A percentile compares a stretch with the other conserved stretches of the same genome.
These are phyloP conservation scores for Mucor plumbeus DNA, from an alignment of 371 early-diverging fungal genomes.

Conservation along the genomic window DNA sequence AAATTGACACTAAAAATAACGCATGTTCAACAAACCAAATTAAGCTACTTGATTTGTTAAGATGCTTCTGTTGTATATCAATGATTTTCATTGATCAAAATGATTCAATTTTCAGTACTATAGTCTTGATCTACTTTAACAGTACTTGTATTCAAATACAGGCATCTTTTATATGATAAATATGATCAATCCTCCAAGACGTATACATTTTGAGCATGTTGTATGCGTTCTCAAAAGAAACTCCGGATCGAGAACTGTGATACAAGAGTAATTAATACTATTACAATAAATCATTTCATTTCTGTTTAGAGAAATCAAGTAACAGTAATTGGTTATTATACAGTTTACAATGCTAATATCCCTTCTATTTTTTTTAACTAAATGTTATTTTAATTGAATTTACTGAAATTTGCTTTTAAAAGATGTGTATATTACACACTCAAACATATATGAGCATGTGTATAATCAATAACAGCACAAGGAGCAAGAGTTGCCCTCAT, in stretches of 20 bases:
- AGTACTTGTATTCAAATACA: background rate
- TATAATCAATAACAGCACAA: no score
- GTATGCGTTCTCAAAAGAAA: background rate
- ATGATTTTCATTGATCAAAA: background rate
- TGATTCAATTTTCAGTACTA: background rate
- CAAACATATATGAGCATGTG: no score
- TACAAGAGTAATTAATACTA: background rate
- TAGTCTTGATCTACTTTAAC: background rate
- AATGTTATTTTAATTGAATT: no score
- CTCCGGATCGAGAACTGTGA: constrained; percentile 4
- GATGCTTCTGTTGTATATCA: background rate
- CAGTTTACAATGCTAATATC: background rate
- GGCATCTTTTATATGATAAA: background rate
- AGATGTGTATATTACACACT: no score
- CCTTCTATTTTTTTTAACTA: no score
- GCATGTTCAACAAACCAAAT: constrained; percentile 10
- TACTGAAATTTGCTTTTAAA: no score
- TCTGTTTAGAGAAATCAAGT: no score
- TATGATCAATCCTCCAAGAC: background rate
- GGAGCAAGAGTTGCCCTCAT: no score
- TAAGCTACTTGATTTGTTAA: constrained; percentile 6
- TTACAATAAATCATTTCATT: background rate
- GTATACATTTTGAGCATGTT: background rate
- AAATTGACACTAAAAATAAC: constrained; percentile 8
- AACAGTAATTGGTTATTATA: no score